Conservation (phyloP, 495 filamentous ascomycete species). For the Talaromyces thailandensis region DNA sequence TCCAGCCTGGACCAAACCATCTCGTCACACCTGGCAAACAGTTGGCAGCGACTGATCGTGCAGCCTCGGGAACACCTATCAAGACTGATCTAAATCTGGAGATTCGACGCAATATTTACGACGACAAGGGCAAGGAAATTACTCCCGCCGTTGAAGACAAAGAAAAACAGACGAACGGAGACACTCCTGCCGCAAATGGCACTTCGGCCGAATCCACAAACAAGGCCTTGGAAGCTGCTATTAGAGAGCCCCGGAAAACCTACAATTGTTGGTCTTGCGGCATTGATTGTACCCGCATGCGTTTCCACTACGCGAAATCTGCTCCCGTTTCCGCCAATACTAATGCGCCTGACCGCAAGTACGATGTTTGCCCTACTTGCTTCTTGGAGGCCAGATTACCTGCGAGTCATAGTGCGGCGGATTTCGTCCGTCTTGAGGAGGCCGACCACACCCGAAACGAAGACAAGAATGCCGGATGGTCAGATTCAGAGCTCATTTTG, state of each 20-base stretch:
- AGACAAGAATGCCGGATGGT: slow-evolving; percentile 80
- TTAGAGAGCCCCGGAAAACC: slow-evolving; percentile 56
- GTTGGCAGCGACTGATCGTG: slow-evolving; percentile 63
- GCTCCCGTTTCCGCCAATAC: slow-evolving; percentile 47
- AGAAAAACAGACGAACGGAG: slow-evolving; percentile 69
- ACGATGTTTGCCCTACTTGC: slow-evolving; percentile 84
- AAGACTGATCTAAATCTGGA: slow-evolving; percentile 83
- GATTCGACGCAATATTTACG: slow-evolving; percentile 90
- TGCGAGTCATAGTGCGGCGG: slow-evolving; percentile 54
- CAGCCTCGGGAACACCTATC: slow-evolving; percentile 56
- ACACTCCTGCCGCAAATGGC: slow-evolving; percentile 51
- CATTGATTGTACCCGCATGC: slow-evolving; percentile 83
- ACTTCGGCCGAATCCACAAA: slow-evolving; percentile 31
- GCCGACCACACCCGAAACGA: slow-evolving; percentile 61
- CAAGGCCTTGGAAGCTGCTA: slow-evolving; percentile 51
- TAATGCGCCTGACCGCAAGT: slow-evolving; percentile 52
- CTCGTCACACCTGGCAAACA: slow-evolving; percentile 64
- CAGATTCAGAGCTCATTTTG: slow-evolving; percentile 74
- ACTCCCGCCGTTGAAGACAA: slow-evolving; percentile 44
- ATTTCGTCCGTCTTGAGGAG: slow-evolving; percentile 85
- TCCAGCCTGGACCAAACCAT: slow-evolving; percentile 78
- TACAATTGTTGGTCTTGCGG: slow-evolving; percentile 84
- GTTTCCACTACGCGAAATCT: slow-evolving; percentile 74
- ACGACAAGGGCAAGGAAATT: slow-evolving; percentile 79
- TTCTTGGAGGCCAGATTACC: slow-evolving; percentile 76